Conservation (phyloP, 169 alveolate species). For the Plasmodium fragile region DNA sequence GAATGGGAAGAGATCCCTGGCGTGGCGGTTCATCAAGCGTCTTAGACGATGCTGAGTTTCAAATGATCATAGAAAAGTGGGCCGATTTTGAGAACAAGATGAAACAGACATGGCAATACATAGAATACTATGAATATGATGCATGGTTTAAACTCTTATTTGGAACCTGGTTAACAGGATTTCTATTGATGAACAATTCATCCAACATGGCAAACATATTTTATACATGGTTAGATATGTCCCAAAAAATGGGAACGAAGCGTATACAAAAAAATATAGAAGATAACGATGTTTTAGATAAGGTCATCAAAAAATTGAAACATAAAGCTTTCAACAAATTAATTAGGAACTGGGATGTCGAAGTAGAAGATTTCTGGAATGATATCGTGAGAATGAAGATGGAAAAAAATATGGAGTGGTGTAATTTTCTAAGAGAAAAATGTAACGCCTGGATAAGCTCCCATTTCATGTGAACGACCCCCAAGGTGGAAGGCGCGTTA, state of each 20-base stretch:
- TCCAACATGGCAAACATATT: background rate
- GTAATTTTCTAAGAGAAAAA: background rate
- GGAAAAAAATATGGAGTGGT: slow-evolving; percentile 26
- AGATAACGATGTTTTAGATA: background rate
- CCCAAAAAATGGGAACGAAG: background rate
- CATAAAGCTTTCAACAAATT: slow-evolving; percentile 5
- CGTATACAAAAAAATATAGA: background rate
- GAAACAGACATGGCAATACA: background rate
- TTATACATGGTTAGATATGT: slow-evolving; percentile 1
- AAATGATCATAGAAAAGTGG: slow-evolving; percentile 10
- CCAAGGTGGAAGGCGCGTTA: background rate
- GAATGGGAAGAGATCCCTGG: background rate
- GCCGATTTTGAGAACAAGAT: background rate
- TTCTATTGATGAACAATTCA: background rate
- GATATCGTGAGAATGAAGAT: background rate
- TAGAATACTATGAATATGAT: background rate
- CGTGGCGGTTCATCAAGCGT: background rate
- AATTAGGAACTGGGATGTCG: slow-evolving; percentile 21
- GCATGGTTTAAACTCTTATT: background rate
- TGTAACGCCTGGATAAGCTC: slow-evolving; percentile 10
- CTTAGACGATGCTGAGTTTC: background rate
- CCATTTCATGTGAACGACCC: background rate
- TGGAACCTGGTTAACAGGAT: slow-evolving; percentile 11
- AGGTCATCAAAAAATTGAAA: slow-evolving; percentile 4
- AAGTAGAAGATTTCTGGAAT: slow-evolving; percentile 5